Evolutionary conservation across 306 rosid genomes (phyloP).

Genomic region (Nissolia schottii): DNA sequence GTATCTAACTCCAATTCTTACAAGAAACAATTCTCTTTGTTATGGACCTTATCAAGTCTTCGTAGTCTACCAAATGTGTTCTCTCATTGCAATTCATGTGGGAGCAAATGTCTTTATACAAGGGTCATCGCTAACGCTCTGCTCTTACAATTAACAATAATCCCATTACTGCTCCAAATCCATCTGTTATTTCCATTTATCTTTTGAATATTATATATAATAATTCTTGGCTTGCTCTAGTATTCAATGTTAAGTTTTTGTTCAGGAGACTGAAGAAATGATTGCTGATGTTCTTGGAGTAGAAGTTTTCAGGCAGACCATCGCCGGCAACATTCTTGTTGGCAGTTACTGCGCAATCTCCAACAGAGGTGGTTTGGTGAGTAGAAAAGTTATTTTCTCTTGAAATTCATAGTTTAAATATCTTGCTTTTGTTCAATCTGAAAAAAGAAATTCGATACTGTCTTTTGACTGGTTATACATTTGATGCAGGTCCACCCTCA

Average conservation of each 20-base stretch:
- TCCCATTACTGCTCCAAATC: background rate
- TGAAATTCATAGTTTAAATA: background rate
- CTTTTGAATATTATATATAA: background rate
- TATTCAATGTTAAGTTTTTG: conserved; percentile 19
- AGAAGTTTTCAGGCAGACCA: conserved; percentile 92
- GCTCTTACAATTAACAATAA: background rate
- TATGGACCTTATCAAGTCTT: background rate
- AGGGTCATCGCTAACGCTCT: background rate
- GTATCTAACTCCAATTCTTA: background rate
- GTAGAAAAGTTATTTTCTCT: background rate
- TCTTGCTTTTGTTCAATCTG: too few relatives aligned
- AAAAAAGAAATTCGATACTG: too few relatives aligned
- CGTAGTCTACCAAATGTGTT: background rate
- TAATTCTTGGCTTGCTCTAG: background rate
- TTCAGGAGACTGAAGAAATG: conserved; percentile 89
- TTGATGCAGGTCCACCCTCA: conserved; percentile 84
- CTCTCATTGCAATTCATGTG: background rate
- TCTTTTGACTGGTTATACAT: conserved; percentile 8
- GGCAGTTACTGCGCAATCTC: conserved; percentile 89
- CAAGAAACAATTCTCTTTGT: background rate
- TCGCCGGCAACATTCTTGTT: conserved; percentile 88
- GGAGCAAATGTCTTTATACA: background rate
- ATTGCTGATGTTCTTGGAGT: conserved; percentile 94
- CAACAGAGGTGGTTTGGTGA: conserved; percentile 93
- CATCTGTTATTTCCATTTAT: background rate